phyloP scores from a whole-genome alignment of 1,284 basidiomycete species.

The Microbotryum lychnidis-dioicae region DNA sequence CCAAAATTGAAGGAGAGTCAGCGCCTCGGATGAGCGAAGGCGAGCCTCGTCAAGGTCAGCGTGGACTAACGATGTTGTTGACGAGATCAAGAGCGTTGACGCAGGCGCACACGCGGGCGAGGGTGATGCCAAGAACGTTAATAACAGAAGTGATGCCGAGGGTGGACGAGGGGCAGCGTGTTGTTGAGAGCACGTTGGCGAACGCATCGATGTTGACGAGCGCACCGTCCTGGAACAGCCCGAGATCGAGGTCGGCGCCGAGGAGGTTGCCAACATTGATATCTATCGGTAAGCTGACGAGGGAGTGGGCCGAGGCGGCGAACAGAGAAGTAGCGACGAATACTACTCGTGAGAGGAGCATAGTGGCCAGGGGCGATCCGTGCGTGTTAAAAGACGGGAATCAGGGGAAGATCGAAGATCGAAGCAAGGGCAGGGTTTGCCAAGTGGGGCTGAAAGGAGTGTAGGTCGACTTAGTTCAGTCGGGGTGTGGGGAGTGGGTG shows the following conservation, averaged over 20 bases:
- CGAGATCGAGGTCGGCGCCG: slow-evolving; percentile 6
- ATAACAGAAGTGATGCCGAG: slow-evolving; percentile 5
- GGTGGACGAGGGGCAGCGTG: slow-evolving; percentile 8
- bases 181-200: slow-evolving; percentile 9
- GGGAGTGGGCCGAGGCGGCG: slow-evolving; percentile 2
- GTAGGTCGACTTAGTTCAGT: no score
- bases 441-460: no score
- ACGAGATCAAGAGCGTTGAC: slow-evolving; percentile 2
- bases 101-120: slow-evolving; percentile 11
- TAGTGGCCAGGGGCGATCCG: no score
- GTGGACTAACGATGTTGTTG: slow-evolving; percentile 1
- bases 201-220: not conserved
- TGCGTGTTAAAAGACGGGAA: no score
- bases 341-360: not conserved
- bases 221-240: not conserved
- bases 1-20: not conserved
- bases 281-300: not conserved
- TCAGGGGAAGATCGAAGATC: no score
- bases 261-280: slow-evolving; percentile 12
- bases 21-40: not conserved
- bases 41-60: not conserved
- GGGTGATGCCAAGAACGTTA: not conserved
- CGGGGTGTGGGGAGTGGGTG: no score
- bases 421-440: no score
- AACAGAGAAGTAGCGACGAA: slow-evolving; percentile 1